phyloP scores from a whole-genome alignment of 2,329 filamentous ascomycete genomes.

The Ophiostoma himal-ulmi region DNA sequence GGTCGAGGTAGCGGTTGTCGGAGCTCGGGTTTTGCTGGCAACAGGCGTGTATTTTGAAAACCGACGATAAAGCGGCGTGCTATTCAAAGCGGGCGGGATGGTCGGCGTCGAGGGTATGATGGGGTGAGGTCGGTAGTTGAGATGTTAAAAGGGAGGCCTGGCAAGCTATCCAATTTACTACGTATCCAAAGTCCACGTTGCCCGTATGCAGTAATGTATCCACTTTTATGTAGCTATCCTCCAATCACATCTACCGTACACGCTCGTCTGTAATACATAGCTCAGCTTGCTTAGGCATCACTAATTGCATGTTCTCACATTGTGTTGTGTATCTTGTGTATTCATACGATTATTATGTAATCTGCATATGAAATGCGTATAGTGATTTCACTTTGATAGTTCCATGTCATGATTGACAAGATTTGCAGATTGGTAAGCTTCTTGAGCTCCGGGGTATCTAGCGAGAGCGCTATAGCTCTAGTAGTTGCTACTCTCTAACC shows the following conservation, averaged over 20 bases:
- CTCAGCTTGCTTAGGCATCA: slow-evolving; percentile 9
- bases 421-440: not conserved
- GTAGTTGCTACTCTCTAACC: not conserved
- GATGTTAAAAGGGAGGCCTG: slow-evolving; percentile 14
- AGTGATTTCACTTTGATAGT: too few relatives aligned
- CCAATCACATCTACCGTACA: not conserved
- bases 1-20: not conserved
- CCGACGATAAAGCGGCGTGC: too few relatives aligned
- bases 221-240: not conserved
- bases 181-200: slow-evolving; percentile 18
- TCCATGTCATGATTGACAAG: too few relatives aligned
- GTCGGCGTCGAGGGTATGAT: slow-evolving; percentile 7
- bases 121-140: slow-evolving; percentile 1
- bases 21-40: not conserved
- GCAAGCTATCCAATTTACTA: slow-evolving; percentile 13
- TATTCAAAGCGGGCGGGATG: not conserved
- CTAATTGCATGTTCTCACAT: not conserved
- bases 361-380: too few relatives aligned
- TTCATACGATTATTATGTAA: not conserved
- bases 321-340: not conserved
- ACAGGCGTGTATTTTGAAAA: not conserved
- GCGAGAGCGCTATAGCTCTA: not conserved
- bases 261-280: not conserved
- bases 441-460: not conserved
- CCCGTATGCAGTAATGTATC: slow-evolving; percentile 3